These are phyloP conservation scores for Sarocladiaceae sp. DNA, from an alignment of 2,329 filamentous ascomycete genomes.

Conservation along the genomic window DNA sequence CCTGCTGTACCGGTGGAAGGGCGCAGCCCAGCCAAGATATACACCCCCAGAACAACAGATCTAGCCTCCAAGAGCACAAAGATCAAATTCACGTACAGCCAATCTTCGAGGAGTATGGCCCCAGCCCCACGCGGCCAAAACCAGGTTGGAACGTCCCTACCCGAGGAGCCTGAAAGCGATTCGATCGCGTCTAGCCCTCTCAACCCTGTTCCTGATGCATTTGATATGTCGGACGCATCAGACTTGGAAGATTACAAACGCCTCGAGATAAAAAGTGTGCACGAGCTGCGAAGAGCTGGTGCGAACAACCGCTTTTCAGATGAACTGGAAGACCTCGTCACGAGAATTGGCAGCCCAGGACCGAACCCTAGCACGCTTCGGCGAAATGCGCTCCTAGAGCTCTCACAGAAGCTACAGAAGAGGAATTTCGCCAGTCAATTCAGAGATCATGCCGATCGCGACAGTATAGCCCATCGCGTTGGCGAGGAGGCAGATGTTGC, in stretches of 20 bases:
- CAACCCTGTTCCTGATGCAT: conserved; percentile 15
- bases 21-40: neutral
- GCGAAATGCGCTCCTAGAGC: conserved; percentile 52
- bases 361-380: conserved; percentile 43
- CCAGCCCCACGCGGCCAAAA: conserved; percentile 4
- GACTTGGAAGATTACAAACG: conserved; percentile 33
- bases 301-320: conserved; percentile 61
- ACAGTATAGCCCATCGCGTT: conserved; percentile 58
- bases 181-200: conserved; percentile 8
- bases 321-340: conserved; percentile 58
- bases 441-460: conserved; percentile 65
- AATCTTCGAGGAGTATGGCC: conserved; percentile 8
- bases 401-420: conserved; percentile 53
- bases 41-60: neutral
- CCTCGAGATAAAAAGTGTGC: conserved; percentile 54
- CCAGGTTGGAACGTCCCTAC: neutral
- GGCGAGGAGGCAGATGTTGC: conserved; percentile 53
- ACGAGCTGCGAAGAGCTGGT: conserved; percentile 59
- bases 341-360: conserved; percentile 49
- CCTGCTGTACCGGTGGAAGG: neutral
- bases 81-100: conserved; percentile 12
- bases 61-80: conserved; percentile 10
- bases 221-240: conserved; percentile 18
- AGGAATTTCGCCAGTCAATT: conserved; percentile 64
- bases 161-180: conserved; percentile 7